Evolutionary conservation across 2,329 filamentous ascomycete genomes (phyloP).

Genomic region (Hyphodiscus sp.): DNA sequence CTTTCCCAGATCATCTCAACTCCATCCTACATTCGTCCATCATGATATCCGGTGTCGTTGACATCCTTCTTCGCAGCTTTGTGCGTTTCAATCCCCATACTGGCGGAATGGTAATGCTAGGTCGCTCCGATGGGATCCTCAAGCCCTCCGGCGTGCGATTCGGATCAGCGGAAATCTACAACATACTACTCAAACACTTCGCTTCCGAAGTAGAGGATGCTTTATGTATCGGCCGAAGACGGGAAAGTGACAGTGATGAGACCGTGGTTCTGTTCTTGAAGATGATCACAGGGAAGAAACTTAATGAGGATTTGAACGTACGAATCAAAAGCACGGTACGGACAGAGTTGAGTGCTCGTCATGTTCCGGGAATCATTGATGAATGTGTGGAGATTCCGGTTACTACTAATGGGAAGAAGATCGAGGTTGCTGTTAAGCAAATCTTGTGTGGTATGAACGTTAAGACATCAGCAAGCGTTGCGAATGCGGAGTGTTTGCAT

Average conservation of each 20-base stretch:
- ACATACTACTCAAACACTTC: constrained; percentile 82
- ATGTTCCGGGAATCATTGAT: constrained; percentile 80
- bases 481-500: constrained; percentile 78
- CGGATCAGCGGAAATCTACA: constrained; percentile 93
- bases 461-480: constrained; percentile 88
- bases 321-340: constrained; percentile 64
- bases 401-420: constrained; percentile 94
- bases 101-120: constrained; percentile 82
- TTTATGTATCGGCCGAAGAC: constrained; percentile 77
- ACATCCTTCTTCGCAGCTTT: constrained; percentile 42
- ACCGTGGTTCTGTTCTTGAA: constrained; percentile 77
- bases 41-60: neutral
- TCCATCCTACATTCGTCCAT: neutral
- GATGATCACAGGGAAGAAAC: constrained; percentile 44
- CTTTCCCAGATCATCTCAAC: too few relatives aligned
- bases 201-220: constrained; percentile 73
- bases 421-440: constrained; percentile 94
- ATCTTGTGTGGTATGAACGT: constrained; percentile 83
- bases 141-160: constrained; percentile 91
- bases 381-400: constrained; percentile 75
- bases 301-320: constrained; percentile 53
- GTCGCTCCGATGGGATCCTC: constrained; percentile 83
- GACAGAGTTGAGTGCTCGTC: constrained; percentile 75
- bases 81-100: constrained; percentile 64
- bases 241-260: constrained; percentile 26